phyloP scores from a whole-genome alignment of 768 basidiomycete genomes.

The Russula ochroleuca region DNA sequence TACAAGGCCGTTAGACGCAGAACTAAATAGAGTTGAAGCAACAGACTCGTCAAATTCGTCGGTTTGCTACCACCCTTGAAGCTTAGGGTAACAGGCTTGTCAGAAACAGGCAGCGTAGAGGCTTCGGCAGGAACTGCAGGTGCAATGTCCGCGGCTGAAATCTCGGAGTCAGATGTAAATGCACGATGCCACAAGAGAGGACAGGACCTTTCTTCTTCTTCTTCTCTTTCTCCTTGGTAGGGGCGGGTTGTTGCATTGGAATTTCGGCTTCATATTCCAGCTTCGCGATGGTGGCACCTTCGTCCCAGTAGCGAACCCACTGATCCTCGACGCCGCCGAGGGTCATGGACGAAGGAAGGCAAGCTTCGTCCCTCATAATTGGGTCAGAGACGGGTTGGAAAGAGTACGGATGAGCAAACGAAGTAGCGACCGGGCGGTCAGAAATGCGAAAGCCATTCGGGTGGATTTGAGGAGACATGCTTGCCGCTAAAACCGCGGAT shows the following conservation, averaged over 20 bases:
- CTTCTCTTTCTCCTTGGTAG: conserved; percentile 56
- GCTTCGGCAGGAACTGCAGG: conserved; percentile 40
- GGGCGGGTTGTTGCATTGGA: conserved; percentile 39
- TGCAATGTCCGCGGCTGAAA: conserved; percentile 5
- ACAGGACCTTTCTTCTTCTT: conserved; percentile 53
- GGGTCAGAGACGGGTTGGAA: conserved; percentile 79
- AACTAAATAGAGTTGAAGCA: conserved; percentile 21
- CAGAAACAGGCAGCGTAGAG: conserved; percentile 65
- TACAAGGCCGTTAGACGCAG: neutral
- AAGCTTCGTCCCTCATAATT: conserved; percentile 72
- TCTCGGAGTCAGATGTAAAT: neutral
- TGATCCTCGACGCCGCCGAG: conserved; percentile 68
- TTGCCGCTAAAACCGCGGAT: conserved; percentile 72
- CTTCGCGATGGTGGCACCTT: conserved; percentile 67
- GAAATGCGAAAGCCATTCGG: conserved; percentile 94
- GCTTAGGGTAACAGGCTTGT: conserved; percentile 76
- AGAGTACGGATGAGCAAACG: conserved; percentile 88
- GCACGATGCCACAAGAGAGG: neutral
- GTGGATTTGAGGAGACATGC: conserved; percentile 81
- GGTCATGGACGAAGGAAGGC: conserved; percentile 58
- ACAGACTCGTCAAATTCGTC: conserved; percentile 24
- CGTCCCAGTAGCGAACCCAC: conserved; percentile 92
- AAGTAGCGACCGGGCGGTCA: conserved; percentile 82
- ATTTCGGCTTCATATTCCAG: conserved; percentile 77
- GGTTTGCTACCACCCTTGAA: conserved; percentile 43